Conservation (phyloP, 208 protist species). For the Herpetomonas samuelpessoai region DNA sequence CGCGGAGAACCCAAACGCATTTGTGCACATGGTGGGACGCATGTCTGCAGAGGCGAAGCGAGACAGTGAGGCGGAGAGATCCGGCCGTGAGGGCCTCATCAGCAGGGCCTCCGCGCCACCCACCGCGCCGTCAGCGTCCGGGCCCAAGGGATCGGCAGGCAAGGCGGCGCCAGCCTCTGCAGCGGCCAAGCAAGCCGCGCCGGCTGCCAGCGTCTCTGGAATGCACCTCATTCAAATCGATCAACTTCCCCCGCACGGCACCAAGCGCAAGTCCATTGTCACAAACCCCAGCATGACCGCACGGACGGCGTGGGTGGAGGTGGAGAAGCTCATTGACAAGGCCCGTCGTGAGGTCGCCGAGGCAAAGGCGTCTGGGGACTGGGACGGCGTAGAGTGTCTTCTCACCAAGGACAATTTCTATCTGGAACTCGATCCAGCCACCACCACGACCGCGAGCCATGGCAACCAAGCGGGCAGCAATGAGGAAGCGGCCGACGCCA, state of each 20-base stretch:
- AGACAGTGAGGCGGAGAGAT: not conserved
- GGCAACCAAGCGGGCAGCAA: too few relatives aligned
- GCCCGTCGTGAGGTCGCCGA: slow-evolving; percentile 23
- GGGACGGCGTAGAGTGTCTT: slow-evolving; percentile 1
- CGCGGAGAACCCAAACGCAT: not conserved
- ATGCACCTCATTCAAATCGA: slow-evolving; percentile 39
- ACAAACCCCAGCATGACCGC: slow-evolving; percentile 50
- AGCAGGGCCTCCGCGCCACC: not conserved
- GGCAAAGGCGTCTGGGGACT: slow-evolving; percentile 4
- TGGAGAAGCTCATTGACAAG: slow-evolving; percentile 2
- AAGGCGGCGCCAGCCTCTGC: too few relatives aligned
- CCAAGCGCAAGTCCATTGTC: slow-evolving; percentile 24
- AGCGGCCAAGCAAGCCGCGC: not conserved
- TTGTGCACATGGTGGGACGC: not conserved
- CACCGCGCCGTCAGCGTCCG: not conserved
- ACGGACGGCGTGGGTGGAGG: slow-evolving; percentile 46
- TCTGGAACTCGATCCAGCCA: not conserved
- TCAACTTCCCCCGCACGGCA: slow-evolving; percentile 32
- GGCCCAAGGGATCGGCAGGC: too few relatives aligned
- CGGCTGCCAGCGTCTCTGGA: not conserved
- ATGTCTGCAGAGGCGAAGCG: not conserved
- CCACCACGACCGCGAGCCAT: too few relatives aligned
- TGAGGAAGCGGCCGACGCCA: too few relatives aligned
- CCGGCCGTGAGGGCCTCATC: not conserved
- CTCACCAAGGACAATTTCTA: not conserved